Evolutionary conservation across 805 yeast genomes (phyloP), one percentile per base, ranked within the genome.

Genomic region (Starmerella sirachaensis): DNA sequence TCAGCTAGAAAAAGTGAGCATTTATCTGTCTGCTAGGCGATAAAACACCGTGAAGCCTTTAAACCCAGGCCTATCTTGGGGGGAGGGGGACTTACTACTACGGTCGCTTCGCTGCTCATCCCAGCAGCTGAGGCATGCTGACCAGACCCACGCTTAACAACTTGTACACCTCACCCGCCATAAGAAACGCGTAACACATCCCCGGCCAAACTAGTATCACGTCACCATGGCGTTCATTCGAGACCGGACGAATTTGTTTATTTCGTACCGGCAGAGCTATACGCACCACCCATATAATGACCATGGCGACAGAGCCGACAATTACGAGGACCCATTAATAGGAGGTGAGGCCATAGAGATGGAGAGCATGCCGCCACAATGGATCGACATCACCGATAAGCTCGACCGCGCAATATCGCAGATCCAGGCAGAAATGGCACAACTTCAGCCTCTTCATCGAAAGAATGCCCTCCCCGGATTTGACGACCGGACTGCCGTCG

Each of bases 201-300:
- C n/a, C n/a, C n/a, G n/a, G n/a, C n/a, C n/a, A n/a, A n/a, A n/a
- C n/a, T n/a, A n/a, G n/a, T n/a, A n/a, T n/a, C n/a, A n/a, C n/a
- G n/a, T 18, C 18, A 21, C 12, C 37, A 84, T 45, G 48, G 41
- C 35, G 31, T 45, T 88, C 95, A 82, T 80, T 54, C 69, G 97
- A 57, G 97, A 91, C 61, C 68, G 96, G 57, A 91, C 98, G n/a
- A 88, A 86, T 54, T 68, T 88, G 47, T 88, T 69, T 58, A 64
- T 85, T 17, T 84, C 96, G 31, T 88, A 81, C 55, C 73, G 98
- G 46, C 74, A 91, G 42, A 85, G 97, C 9, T 78, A 77, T 40
- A 93, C 94, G 0, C 85, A 85, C 48, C 72, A 69, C 44, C 61
- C 63, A 17, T 39, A 44, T 37, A 26, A 29, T 31, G 30, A 10